A percentile compares a stretch with the other conserved stretches of the same genome.
These are phyloP conservation scores for Salix brachista DNA, from an alignment of 345 rosid genomes.

Conservation along the genomic window DNA sequence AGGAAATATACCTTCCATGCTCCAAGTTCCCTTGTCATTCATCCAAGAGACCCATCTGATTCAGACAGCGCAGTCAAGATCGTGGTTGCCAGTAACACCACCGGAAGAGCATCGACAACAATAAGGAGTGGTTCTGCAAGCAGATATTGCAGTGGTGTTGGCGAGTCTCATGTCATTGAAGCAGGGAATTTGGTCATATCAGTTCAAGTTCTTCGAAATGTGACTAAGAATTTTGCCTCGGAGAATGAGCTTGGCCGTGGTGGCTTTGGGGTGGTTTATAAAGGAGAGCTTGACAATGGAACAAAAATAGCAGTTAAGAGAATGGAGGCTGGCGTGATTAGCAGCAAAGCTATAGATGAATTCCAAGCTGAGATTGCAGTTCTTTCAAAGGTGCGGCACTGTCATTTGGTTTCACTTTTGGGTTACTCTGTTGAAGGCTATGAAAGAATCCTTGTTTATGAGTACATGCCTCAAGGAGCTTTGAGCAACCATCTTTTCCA, in stretches of 20 bases:
- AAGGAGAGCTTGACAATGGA: constrained; percentile 67
- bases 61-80: constrained; percentile 51
- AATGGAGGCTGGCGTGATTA: constrained; percentile 65
- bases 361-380: constrained; percentile 74
- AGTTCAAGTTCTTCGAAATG: constrained; percentile 70
- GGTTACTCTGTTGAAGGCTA: constrained; percentile 64
- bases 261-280: constrained; percentile 76
- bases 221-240: constrained; percentile 57
- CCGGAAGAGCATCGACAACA: constrained; percentile 40
- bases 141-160: constrained; percentile 37
- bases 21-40: constrained; percentile 55
- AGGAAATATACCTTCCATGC: constrained; percentile 26
- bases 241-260: constrained; percentile 77
- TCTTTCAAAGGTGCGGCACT: constrained; percentile 69
- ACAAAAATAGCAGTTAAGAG: constrained; percentile 73
- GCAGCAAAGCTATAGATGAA: constrained; percentile 57
- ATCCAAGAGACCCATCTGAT: constrained; percentile 65
- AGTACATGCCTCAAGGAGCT: constrained; percentile 77
- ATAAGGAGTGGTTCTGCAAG: constrained; percentile 50
- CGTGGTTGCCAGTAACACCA: constrained; percentile 45
- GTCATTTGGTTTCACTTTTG: constrained; percentile 66
- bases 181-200: constrained; percentile 66
- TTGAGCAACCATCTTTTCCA: constrained; percentile 71
- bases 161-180: constrained; percentile 63
- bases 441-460: constrained; percentile 71